Percentiles rank a stretch among this genome's conserved stretches.
These are phyloP conservation scores for Pestalotiopsis sp. DNA, from an alignment of 2,329 filamentous ascomycete species.

Conservation along the genomic window DNA sequence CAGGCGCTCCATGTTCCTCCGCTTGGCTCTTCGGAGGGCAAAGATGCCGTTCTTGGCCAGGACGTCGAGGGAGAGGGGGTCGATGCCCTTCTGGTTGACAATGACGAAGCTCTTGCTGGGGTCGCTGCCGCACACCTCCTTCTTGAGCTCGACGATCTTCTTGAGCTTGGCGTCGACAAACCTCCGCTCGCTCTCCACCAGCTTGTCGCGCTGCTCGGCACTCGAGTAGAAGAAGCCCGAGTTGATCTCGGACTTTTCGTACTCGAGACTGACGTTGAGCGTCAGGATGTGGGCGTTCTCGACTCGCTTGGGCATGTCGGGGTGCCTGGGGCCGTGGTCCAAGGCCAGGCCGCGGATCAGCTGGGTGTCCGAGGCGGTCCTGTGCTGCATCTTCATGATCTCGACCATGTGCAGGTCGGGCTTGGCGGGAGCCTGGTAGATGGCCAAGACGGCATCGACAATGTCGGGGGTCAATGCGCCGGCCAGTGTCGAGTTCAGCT, in stretches of 20 bases:
- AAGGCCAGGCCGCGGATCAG: slow-evolving; percentile 91
- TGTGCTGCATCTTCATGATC: slow-evolving; percentile 99
- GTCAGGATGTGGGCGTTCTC: slow-evolving; percentile 96
- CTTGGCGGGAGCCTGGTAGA: slow-evolving; percentile 86
- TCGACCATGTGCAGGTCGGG: slow-evolving; percentile 99
- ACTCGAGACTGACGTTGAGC: slow-evolving; percentile 95
- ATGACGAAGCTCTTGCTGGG: slow-evolving; percentile 95
- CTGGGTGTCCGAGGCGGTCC: slow-evolving; percentile 92
- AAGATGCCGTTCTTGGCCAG: slow-evolving; percentile 98
- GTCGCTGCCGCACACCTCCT: slow-evolving; percentile 92
- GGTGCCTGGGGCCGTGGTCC: slow-evolving; percentile 94
- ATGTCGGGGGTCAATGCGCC: slow-evolving; percentile 92
- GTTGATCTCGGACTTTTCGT: slow-evolving; percentile 99
- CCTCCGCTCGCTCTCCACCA: slow-evolving; percentile 93
- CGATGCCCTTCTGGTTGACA: slow-evolving; percentile 99
- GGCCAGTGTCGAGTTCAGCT: slow-evolving; percentile 87
- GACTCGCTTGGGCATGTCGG: slow-evolving; percentile 96
- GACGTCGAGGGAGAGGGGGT: slow-evolving; percentile 92
- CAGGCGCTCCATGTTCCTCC: slow-evolving; percentile 97
- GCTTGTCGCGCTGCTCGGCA: slow-evolving; percentile 94
- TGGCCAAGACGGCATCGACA: slow-evolving; percentile 93
- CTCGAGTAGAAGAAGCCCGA: slow-evolving; percentile 98
- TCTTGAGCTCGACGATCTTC: slow-evolving; percentile 98
- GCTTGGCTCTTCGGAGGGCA: slow-evolving; percentile 90
- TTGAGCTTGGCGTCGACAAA: slow-evolving; percentile 96